Evolutionary conservation across 148 eudicot genomes (phyloP).

Genomic region (Simmondsia chinensis): DNA sequence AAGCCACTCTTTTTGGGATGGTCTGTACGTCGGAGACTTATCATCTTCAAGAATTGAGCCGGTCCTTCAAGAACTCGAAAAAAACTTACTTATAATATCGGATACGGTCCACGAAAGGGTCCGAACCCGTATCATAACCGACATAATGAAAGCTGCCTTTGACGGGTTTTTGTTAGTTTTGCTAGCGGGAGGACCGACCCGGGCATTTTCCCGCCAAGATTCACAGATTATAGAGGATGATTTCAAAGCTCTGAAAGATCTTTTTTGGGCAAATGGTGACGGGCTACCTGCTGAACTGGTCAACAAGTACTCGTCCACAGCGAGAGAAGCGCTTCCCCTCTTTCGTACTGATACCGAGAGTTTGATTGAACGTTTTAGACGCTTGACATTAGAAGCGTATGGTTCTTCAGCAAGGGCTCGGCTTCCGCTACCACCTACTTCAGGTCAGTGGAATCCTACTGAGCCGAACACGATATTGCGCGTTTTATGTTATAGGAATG

Average conservation of each 20-base stretch:
- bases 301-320: constrained; percentile 65
- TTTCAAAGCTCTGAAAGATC: constrained; percentile 70
- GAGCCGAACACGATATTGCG: constrained; percentile 90
- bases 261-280: constrained; percentile 91
- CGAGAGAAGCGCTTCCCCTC: constrained; percentile 78
- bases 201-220: constrained; percentile 64
- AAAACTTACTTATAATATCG: constrained; percentile 47
- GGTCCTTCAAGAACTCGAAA: constrained; percentile 74
- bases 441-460: constrained; percentile 80
- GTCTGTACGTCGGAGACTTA: constrained; percentile 75
- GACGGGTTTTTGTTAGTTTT: constrained; percentile 87
- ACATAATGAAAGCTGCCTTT: constrained; percentile 83
- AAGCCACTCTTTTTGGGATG: constrained; percentile 65
- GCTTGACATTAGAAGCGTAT: constrained; percentile 54
- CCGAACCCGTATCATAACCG: constrained; percentile 73
- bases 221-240: constrained; percentile 74
- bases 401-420: constrained; percentile 78
- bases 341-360: constrained; percentile 62
- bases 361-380: constrained; percentile 65
- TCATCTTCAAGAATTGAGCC: constrained; percentile 86
- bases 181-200: constrained; percentile 91
- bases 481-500: constrained; percentile 87
- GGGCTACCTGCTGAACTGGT: constrained; percentile 74
- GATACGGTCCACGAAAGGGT: constrained; percentile 71
- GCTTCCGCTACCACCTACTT: constrained; percentile 85